Base-by-base conservation (phyloP, 768 basidiomycete genomes). In the Lactarius tabidus region DNA sequence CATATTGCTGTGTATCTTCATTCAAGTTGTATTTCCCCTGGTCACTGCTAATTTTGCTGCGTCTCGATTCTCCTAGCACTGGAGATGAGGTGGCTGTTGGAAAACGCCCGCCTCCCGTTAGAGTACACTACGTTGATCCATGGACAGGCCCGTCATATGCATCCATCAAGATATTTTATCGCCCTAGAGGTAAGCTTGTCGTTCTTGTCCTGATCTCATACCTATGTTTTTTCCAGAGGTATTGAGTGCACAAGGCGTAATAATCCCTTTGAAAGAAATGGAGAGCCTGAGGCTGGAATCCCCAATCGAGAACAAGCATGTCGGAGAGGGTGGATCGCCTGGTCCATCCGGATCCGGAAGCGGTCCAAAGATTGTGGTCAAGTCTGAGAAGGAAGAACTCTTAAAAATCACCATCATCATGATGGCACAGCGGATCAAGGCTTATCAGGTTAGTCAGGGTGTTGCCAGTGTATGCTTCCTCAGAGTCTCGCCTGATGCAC, bases 241-340 rank as follows among this genome's bases (percentile, higher is more conserved):
- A 26, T 55, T 66, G 61, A 66, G 36, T 35, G 65, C 65, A 1
- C 51, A 62, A 20, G 65, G 65, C 4, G 57, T 66, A 17, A 62
- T 66, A 17, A 66, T 66, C 6, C 15, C 41, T 23, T n/a, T n/a
- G 39, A 29, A 20, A 26, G 18, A n/a, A 36, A 12, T 57, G 14
- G 23, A 5, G 23, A n/a, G 17, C 5, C 23, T 12, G 23, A n/a
- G 17, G 8, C 23, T 12, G 23, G 31, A 2, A 23, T 41, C 43
- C 9, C n/a, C 15, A 12, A 3, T 51, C 31, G 52, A 61, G 9
- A 6, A 31, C n/a, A 57, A 59, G 60, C 65, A 57, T 54, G 17
- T n/a, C 18, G 43, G 60, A 41, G 48, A 58, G 17, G 60, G 23
- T 20, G 26, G n/a, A 36, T 54, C 33, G 6, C 33, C 57, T 38